phyloP scores from a whole-genome alignment of 352 stramenopile species.

The Pythium plurisporium region DNA sequence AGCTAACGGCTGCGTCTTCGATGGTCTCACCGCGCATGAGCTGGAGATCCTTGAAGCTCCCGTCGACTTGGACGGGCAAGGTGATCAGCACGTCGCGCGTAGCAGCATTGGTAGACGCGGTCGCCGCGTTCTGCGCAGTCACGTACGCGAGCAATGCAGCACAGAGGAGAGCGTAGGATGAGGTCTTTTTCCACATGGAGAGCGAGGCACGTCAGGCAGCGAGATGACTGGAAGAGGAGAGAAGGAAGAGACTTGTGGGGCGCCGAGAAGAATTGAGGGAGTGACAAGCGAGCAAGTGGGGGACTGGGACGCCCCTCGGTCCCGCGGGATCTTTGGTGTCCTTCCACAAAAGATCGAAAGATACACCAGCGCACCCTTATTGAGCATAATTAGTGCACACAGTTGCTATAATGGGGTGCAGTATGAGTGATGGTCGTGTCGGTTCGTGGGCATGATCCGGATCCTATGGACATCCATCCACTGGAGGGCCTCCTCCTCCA shows the following conservation, averaged over 20 bases:
- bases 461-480: too few species aligned
- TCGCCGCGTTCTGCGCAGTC: slow-evolving; percentile 28
- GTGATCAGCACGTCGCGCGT: slow-evolving; percentile 58
- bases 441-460: slow-evolving; percentile 12
- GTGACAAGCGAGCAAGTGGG: neutral
- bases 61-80: slow-evolving; percentile 61
- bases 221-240: neutral
- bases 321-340: slow-evolving; percentile 17
- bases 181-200: slow-evolving; percentile 22
- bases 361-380: slow-evolving; percentile 2
- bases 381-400: neutral
- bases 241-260: neutral
- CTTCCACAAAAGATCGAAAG: slow-evolving; percentile 25
- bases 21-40: slow-evolving; percentile 66
- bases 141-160: slow-evolving; percentile 11
- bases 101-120: neutral
- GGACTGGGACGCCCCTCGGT: neutral
- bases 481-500: too few species aligned
- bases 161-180: slow-evolving; percentile 7
- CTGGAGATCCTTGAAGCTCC: slow-evolving; percentile 50
- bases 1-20: slow-evolving; percentile 55
- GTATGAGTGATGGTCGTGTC: slow-evolving; percentile 21
- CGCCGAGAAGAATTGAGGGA: slow-evolving; percentile 13
- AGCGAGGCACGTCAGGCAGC: too few species aligned
- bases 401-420: slow-evolving; percentile 3